Conservation (phyloP, 1,139 yeast species). For the Candida sanyaensis region DNA sequence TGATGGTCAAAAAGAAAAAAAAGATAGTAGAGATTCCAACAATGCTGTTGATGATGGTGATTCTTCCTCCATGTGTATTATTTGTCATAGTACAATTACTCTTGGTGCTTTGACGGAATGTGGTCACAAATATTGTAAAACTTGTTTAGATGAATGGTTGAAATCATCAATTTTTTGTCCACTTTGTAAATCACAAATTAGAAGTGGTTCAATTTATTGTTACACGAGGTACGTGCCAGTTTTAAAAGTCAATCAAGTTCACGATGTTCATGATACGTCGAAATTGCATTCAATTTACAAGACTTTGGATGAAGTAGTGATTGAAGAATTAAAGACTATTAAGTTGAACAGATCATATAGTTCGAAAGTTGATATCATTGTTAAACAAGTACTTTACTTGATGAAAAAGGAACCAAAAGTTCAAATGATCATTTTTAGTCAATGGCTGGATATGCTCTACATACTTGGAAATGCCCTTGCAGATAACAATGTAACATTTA, state of each 20-base stretch:
- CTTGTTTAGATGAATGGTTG: conserved; percentile 77
- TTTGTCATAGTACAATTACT: conserved; percentile 70
- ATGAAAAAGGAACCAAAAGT: conserved; percentile 58
- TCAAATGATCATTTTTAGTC: conserved; percentile 85
- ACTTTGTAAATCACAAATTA: conserved; percentile 61
- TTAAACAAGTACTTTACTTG: conserved; percentile 69
- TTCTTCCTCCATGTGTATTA: conserved; percentile 58
- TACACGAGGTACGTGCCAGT: conserved; percentile 54
- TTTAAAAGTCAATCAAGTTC: conserved; percentile 48
- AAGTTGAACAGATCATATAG: conserved; percentile 61
- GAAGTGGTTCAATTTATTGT: conserved; percentile 52
- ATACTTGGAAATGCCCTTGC: conserved; percentile 69
- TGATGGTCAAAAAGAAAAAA: no score
- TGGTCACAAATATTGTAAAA: conserved; percentile 87
- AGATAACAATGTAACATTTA: conserved; percentile 54
- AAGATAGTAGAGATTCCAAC: conserved; percentile 8
- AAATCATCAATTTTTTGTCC: conserved; percentile 64
- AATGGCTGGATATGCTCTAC: conserved; percentile 76
- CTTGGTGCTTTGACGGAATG: conserved; percentile 82
- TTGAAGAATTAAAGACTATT: conserved; percentile 47
- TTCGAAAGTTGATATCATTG: conserved; percentile 80
- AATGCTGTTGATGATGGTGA: conserved; percentile 18
- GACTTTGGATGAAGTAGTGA: conserved; percentile 40
- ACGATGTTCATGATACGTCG: conserved; percentile 25
- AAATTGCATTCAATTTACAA: conserved; percentile 50